Percentiles rank a stretch among this genome's conserved stretches.
Conservation (phyloP, 1,284 basidiomycete genomes). For the Puccinia hordei region DNA sequence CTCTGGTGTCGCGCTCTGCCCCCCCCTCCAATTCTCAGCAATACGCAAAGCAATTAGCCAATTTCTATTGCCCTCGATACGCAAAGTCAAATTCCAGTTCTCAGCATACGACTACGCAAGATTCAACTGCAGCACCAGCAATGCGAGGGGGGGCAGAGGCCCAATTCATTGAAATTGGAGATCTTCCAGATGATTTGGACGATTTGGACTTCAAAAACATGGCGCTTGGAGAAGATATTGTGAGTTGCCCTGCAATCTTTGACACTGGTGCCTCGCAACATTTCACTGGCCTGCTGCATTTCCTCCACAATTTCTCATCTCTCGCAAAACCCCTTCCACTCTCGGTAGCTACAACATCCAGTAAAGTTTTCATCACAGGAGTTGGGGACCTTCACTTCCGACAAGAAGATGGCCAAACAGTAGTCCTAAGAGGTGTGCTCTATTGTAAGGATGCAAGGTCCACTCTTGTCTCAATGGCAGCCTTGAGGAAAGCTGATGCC, state of each 20-base stretch:
- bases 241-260: not conserved
- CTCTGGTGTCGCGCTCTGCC: not conserved
- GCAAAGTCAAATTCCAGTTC: too few species aligned
- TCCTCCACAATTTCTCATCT: not conserved
- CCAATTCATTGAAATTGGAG: too few species aligned
- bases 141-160: not conserved
- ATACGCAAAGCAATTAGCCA: not conserved
- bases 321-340: not conserved
- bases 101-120: not conserved
- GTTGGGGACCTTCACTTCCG: not conserved
- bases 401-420: not conserved
- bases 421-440: not conserved
- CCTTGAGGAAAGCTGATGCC: not conserved
- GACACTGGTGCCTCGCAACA: not conserved
- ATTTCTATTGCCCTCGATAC: not conserved
- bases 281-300: not conserved
- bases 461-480: conserved; percentile 13
- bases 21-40: not conserved
- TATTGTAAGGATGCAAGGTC: not conserved
- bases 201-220: too few species aligned
- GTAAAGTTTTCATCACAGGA: not conserved
- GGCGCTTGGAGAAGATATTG: too few species aligned
- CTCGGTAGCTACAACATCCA: not conserved
- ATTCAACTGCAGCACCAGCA: not conserved
- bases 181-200: too few species aligned